phyloP scores from a whole-genome alignment of 768 basidiomycete species.

The Termitomyces sp. region DNA sequence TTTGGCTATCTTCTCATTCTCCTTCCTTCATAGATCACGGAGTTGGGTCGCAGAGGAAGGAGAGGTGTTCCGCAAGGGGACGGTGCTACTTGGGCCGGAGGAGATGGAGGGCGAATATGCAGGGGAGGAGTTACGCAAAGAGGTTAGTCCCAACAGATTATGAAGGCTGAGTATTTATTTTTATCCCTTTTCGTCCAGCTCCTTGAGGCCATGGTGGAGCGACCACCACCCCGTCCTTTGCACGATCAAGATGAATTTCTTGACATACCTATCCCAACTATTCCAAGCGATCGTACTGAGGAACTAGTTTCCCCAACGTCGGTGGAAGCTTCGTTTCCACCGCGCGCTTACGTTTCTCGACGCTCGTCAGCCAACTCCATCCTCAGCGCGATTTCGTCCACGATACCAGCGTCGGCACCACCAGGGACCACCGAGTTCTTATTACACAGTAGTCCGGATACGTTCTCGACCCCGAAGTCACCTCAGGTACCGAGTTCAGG shows the following conservation, averaged over 20 bases:
- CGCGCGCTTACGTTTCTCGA: constrained; percentile 58
- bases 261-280: constrained; percentile 12
- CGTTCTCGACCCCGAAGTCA: constrained; percentile 8
- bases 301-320: constrained; percentile 21
- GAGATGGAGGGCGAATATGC: constrained; percentile 89
- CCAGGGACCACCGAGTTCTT: constrained; percentile 10
- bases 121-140: constrained; percentile 82
- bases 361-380: constrained; percentile 41
- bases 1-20: not conserved
- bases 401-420: constrained; percentile 14
- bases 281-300: constrained; percentile 10
- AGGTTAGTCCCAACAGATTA: constrained; percentile 37
- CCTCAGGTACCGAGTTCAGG: constrained; percentile 10
- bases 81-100: constrained; percentile 69
- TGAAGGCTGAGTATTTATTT: not conserved
- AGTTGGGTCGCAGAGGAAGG: constrained; percentile 93
- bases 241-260: constrained; percentile 58
- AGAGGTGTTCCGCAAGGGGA: constrained; percentile 92
- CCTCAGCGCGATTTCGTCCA: constrained; percentile 32
- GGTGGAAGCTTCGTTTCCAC: constrained; percentile 34
- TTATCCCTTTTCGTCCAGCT: constrained; percentile 37
- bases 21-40: constrained; percentile 42
- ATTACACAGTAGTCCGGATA: constrained; percentile 9
- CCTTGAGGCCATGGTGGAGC: constrained; percentile 80
- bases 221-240: constrained; percentile 71